A percentile compares a stretch with the other conserved stretches of the same genome.
Evolutionary conservation across 306 rosid genomes (phyloP).

Genomic region (Castanea mollissima): DNA sequence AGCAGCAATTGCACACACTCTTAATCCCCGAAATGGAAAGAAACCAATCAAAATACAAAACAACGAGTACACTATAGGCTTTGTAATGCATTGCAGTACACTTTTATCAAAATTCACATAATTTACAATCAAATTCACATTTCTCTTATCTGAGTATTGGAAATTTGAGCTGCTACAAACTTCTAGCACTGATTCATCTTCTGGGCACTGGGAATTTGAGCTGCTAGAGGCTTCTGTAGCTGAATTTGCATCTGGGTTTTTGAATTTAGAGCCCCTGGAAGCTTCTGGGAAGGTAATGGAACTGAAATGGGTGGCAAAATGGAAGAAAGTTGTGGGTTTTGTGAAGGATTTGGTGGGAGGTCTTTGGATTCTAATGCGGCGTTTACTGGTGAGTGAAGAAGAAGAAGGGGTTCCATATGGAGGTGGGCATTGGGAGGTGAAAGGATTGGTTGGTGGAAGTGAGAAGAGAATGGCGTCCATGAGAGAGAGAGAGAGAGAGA

Average conservation of each 20-base stretch:
- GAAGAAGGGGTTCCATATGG: background rate
- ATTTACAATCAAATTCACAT: background rate
- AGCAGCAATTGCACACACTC: constrained; percentile 45
- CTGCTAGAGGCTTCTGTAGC: background rate
- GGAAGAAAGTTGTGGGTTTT: constrained; percentile 11
- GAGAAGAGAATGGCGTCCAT: constrained; percentile 47
- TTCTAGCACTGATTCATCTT: background rate
- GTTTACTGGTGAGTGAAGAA: constrained; percentile 14
- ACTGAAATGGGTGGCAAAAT: constrained; percentile 15
- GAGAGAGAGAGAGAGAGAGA: background rate
- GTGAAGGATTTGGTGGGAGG: constrained; percentile 15
- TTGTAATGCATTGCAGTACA: constrained; percentile 28
- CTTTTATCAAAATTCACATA: constrained; percentile 4
- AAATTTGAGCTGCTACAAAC: constrained; percentile 5
- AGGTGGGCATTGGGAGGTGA: constrained; percentile 20
- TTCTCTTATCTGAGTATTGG: background rate
- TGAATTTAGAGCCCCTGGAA: constrained; percentile 11
- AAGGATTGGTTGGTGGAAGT: constrained; percentile 11
- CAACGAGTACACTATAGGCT: constrained; percentile 37
- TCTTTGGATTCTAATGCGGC: constrained; percentile 28
- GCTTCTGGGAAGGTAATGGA: constrained; percentile 26
- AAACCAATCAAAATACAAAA: constrained; percentile 62
- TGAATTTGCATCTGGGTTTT: background rate
- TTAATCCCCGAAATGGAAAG: constrained; percentile 40
- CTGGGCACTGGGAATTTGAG: constrained; percentile 3